These are phyloP conservation scores for Phyllosticta citribraziliensis DNA, from an alignment of 2,329 filamentous ascomycete genomes.

Conservation along the genomic window DNA sequence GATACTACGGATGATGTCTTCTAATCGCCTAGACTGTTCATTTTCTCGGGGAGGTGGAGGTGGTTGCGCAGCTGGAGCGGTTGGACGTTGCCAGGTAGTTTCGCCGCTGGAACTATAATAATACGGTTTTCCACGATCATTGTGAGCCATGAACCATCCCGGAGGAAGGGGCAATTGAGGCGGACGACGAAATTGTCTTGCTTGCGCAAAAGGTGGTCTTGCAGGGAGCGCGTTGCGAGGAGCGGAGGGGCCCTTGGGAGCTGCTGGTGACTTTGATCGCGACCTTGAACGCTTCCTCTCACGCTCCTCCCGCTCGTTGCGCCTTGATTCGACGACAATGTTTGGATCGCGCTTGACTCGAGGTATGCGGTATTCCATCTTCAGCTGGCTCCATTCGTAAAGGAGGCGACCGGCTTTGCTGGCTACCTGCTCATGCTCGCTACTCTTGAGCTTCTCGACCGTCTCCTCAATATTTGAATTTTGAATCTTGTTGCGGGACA, in stretches of 20 bases:
- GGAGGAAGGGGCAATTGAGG: conserved; percentile 54
- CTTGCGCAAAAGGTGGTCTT: conserved; percentile 38
- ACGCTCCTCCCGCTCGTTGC: conserved; percentile 49
- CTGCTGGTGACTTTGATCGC: conserved; percentile 37
- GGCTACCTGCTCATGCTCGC: conserved; percentile 65
- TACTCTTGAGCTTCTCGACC: conserved; percentile 57
- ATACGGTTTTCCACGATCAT: conserved; percentile 57
- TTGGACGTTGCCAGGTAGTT: conserved; percentile 76
- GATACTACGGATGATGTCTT: conserved; percentile 66
- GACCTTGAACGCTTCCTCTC: conserved; percentile 40
- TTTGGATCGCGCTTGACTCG: conserved; percentile 75
- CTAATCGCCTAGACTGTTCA: conserved; percentile 61
- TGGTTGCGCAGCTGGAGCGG: conserved; percentile 48
- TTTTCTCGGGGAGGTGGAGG: conserved; percentile 55
- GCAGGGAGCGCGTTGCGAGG: conserved; percentile 43
- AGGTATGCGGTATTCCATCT: conserved; percentile 86
- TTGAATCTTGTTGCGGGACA: conserved; percentile 94
- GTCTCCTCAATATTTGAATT: conserved; percentile 89
- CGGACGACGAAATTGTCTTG: conserved; percentile 23
- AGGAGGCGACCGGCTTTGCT: conserved; percentile 62
- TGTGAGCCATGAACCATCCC: conserved; percentile 78
- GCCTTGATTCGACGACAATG: conserved; percentile 42
- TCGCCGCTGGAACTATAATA: conserved; percentile 73
- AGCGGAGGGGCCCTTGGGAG: conserved; percentile 33
- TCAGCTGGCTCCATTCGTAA: conserved; percentile 78